Evolutionary conservation across 2,329 filamentous ascomycete genomes (phyloP).

Genomic region (Ophidiomyces ophidiicola): DNA sequence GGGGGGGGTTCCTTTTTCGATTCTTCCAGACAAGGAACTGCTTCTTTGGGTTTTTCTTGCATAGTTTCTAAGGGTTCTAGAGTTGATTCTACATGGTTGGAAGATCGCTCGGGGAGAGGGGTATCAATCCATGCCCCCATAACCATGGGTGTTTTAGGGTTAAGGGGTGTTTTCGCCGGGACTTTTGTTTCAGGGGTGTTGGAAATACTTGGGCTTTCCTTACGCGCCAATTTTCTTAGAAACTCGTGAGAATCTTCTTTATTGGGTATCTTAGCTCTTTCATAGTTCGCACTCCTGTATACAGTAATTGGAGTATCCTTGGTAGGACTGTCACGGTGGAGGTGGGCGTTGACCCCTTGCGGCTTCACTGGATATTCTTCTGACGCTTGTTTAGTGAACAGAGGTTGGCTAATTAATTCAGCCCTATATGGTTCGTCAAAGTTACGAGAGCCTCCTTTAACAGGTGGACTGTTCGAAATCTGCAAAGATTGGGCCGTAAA

Average conservation of each 20-base stretch:
- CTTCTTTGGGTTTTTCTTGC: background rate
- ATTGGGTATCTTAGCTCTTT: slow-evolving; percentile 1
- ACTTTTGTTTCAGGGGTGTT: slow-evolving; percentile 28
- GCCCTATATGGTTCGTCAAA: slow-evolving; percentile 17
- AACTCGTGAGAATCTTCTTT: slow-evolving; percentile 30
- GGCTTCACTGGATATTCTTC: background rate
- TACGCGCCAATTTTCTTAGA: slow-evolving; percentile 32
- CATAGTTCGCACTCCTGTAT: background rate
- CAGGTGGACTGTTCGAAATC: slow-evolving; percentile 23
- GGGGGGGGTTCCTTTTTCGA: background rate
- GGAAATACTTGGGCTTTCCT: slow-evolving; percentile 24
- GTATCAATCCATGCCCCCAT: slow-evolving; percentile 39
- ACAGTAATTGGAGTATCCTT: slow-evolving; percentile 1
- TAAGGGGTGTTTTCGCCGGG: slow-evolving; percentile 22
- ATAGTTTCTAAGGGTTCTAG: slow-evolving; percentile 4
- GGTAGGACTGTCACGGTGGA: background rate
- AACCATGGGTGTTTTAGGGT: slow-evolving; percentile 35
- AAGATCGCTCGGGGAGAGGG: slow-evolving; percentile 30
- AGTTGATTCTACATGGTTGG: slow-evolving; percentile 14
- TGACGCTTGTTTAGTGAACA: slow-evolving; percentile 6
- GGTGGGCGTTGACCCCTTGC: no score
- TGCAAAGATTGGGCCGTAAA: slow-evolving; percentile 22
- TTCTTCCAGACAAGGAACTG: background rate
- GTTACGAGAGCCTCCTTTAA: slow-evolving; percentile 18
- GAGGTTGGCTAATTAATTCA: background rate